Evolutionary conservation across 2,329 filamentous ascomycete species (phyloP), one percentile per base, ranked within the genome.

Genomic region (Botrytis sinoallii): DNA sequence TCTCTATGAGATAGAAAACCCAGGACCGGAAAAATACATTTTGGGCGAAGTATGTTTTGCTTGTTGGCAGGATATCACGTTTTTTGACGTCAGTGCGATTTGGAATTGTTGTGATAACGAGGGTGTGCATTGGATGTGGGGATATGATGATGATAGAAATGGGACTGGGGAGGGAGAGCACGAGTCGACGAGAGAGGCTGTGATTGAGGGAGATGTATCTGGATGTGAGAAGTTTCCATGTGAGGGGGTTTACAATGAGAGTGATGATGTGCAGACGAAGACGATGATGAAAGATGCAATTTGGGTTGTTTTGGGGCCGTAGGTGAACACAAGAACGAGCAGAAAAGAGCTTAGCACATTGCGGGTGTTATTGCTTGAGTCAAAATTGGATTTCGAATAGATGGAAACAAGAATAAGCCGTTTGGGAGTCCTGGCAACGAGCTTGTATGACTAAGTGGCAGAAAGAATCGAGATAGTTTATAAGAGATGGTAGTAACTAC

Each of bases 101-200:
- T 71, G 57, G 69, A 71, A 64, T 48, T 48, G 57, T 38, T 63
- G 69, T 40, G 57, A 48, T 64, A 64, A 71, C 8, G 55, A 44
- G 7, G 68, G 68, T 5, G 57, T 70, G 69, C 69, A 64, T 71
- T 71, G 69, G 57, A 71, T 71, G 57, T 60, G 57, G n/a, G 44
- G 69, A 7, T 55, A 29, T 67, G 46, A 29, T 48, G 32, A 29
- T 48, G 32, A 12, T 40, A 18, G 48, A 16, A 52, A 46, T 52
- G 8, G 18, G 18, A 8, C n/a, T 25, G 52, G 25, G 66, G 40
- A 29, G n/a, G 66, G 14, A 32, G 29, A 14, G 38, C 35, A 29
- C 44, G 68, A 7, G 25, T 10, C 9, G 14, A 59, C 16, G 2
- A 14, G 40, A 46, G 67, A 59, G 29, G 7, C 5, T 14, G 20